Conservation (phyloP, 2,329 filamentous ascomycete species). For the Raffaelea arxii region DNA sequence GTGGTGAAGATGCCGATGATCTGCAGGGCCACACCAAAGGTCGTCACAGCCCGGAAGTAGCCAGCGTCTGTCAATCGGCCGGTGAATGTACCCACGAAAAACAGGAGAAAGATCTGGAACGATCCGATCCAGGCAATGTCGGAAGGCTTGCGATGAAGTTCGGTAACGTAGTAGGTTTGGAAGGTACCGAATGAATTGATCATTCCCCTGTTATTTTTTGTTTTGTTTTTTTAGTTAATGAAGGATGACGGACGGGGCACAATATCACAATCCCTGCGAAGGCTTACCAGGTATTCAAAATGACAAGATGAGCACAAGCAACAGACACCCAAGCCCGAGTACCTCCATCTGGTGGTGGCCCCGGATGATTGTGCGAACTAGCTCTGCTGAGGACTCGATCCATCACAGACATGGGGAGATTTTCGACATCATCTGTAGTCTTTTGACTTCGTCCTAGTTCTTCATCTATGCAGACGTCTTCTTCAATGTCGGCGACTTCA, state of each 20-base stretch:
- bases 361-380: slow-evolving; percentile 30
- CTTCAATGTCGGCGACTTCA: slow-evolving; percentile 1
- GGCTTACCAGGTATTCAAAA: slow-evolving; percentile 39
- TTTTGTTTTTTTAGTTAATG: too few relatives aligned
- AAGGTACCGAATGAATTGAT: slow-evolving; percentile 48
- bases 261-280: too few relatives aligned
- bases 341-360: slow-evolving; percentile 42
- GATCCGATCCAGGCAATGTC: slow-evolving; percentile 46
- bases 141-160: slow-evolving; percentile 29
- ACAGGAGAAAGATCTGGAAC: slow-evolving; percentile 42
- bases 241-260: too few relatives aligned
- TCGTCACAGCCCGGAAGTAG: slow-evolving; percentile 35
- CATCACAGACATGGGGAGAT: slow-evolving; percentile 15
- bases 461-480: not conserved
- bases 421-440: slow-evolving; percentile 10
- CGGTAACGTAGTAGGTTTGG: slow-evolving; percentile 39
- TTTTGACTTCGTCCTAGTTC: not conserved
- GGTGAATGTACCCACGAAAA: slow-evolving; percentile 43
- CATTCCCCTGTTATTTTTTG: slow-evolving; percentile 41
- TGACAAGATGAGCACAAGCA: slow-evolving; percentile 31
- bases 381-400: slow-evolving; percentile 30
- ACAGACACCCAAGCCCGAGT: slow-evolving; percentile 34
- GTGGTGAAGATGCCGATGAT: slow-evolving; percentile 37
- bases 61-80: slow-evolving; percentile 45
- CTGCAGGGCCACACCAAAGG: slow-evolving; percentile 30